Evolutionary conservation across 257 asterid species (phyloP).

Genomic region (Cinchona pubescens): DNA sequence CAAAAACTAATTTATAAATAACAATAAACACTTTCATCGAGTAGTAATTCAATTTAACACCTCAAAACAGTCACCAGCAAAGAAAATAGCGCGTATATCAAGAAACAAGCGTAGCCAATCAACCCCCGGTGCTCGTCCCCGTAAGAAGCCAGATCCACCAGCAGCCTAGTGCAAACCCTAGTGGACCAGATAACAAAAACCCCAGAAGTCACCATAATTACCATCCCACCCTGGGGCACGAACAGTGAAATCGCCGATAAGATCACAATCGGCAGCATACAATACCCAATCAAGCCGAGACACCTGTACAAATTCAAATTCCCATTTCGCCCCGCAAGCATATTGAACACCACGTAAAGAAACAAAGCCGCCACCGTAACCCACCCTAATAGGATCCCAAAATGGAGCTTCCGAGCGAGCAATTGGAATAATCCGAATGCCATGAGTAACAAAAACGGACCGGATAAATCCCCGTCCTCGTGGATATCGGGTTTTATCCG

Average conservation of each 20-base stretch:
- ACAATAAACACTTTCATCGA: neutral
- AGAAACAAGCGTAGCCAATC: slow-evolving; percentile 77
- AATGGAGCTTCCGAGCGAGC: slow-evolving; percentile 83
- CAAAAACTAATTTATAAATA: neutral
- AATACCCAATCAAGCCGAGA: slow-evolving; percentile 81
- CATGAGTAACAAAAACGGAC: slow-evolving; percentile 80
- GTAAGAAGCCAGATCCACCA: slow-evolving; percentile 82
- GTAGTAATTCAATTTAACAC: neutral
- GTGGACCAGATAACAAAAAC: slow-evolving; percentile 79
- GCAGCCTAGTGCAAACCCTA: slow-evolving; percentile 81
- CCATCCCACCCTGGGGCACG: slow-evolving; percentile 79
- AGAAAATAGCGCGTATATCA: slow-evolving; percentile 80
- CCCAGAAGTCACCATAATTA: slow-evolving; percentile 59
- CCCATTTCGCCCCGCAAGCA: slow-evolving; percentile 85
- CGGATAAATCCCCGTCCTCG: slow-evolving; percentile 90
- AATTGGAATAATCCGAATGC: slow-evolving; percentile 84
- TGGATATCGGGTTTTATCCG: slow-evolving; percentile 65
- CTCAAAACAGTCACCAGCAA: slow-evolving; percentile 66
- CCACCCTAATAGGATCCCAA: slow-evolving; percentile 83
- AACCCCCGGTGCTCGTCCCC: slow-evolving; percentile 88
- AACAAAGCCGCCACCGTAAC: slow-evolving; percentile 76
- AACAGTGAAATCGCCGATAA: slow-evolving; percentile 73
- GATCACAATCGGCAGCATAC: slow-evolving; percentile 81
- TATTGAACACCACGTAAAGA: slow-evolving; percentile 71
- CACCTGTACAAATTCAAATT: slow-evolving; percentile 83